phyloP scores from a whole-genome alignment of 352 stramenopile genomes.

The Phytopythium cucurbitacearum region DNA sequence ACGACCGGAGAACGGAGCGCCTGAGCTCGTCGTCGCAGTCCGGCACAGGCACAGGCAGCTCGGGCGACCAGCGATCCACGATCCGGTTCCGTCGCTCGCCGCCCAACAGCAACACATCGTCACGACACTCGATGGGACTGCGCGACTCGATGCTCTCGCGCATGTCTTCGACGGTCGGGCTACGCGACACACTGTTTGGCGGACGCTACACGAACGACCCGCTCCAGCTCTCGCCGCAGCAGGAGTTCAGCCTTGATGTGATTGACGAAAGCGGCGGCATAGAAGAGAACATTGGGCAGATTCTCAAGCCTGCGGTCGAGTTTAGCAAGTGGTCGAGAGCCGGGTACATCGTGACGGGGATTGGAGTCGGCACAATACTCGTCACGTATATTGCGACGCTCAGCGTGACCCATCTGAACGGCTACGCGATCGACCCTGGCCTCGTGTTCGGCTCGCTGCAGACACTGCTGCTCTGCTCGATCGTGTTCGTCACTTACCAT shows the following conservation, averaged over 20 bases:
- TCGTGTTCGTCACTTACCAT: slow-evolving; percentile 80
- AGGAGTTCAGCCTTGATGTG: slow-evolving; percentile 72
- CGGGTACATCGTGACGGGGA: slow-evolving; percentile 34
- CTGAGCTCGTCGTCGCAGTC: slow-evolving; percentile 23
- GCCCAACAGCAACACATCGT: slow-evolving; percentile 35
- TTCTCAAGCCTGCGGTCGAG: slow-evolving; percentile 40
- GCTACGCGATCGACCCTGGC: slow-evolving; percentile 77
- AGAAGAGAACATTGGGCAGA: slow-evolving; percentile 50
- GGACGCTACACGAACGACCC: slow-evolving; percentile 29
- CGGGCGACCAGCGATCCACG: slow-evolving; percentile 11
- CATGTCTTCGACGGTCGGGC: slow-evolving; percentile 32
- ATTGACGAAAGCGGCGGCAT: slow-evolving; percentile 73
- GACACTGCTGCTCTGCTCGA: slow-evolving; percentile 59
- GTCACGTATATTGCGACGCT: slow-evolving; percentile 35
- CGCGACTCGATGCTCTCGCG: slow-evolving; percentile 31
- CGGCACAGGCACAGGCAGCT: slow-evolving; percentile 8
- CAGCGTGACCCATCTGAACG: slow-evolving; percentile 52
- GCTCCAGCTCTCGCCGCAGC: slow-evolving; percentile 52
- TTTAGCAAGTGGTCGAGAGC: slow-evolving; percentile 45
- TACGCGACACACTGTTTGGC: slow-evolving; percentile 71
- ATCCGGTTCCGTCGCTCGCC: slow-evolving; percentile 23
- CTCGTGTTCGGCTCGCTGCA: slow-evolving; percentile 74
- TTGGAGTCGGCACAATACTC: slow-evolving; percentile 41
- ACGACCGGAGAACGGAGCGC: slow-evolving; percentile 5
- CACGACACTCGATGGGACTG: slow-evolving; percentile 24